Evolutionary conservation across 2,329 filamentous ascomycete species (phyloP).

Genomic region (Plectosphaerella cucumerina): DNA sequence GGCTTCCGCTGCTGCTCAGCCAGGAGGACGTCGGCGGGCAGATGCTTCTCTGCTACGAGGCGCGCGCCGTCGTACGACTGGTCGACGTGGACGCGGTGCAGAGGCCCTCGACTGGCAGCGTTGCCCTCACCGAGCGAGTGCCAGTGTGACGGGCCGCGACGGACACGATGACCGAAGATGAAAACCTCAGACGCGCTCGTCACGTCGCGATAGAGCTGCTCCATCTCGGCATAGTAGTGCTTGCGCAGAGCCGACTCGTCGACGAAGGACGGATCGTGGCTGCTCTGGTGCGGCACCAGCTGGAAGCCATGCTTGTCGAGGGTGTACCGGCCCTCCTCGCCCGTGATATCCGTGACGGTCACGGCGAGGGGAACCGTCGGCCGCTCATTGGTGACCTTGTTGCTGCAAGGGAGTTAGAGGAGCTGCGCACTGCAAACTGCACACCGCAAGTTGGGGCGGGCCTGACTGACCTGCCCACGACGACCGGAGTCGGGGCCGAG

Average conservation of each 20-base stretch:
- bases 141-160: conserved; percentile 38
- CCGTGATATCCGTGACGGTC: conserved; percentile 52
- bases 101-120: conserved; percentile 44
- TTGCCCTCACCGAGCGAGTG: conserved; percentile 60
- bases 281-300: conserved; percentile 43
- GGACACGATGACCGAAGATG: conserved; percentile 22
- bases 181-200: neutral
- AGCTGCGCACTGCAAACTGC: neutral
- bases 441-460: neutral
- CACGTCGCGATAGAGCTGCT: conserved; percentile 13
- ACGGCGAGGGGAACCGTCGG: conserved; percentile 55
- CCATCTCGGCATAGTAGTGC: conserved; percentile 30
- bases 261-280: conserved; percentile 49
- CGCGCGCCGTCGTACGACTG: conserved; percentile 44
- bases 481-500: conserved; percentile 12
- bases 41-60: conserved; percentile 6
- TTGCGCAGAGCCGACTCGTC: conserved; percentile 43
- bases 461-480: conserved; percentile 13
- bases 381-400: conserved; percentile 62
- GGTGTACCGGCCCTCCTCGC: conserved; percentile 63
- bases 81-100: conserved; percentile 46
- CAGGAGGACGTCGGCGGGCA: neutral
- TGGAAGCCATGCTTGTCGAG: conserved; percentile 53
- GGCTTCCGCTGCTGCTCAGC: neutral
- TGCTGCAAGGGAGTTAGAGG: conserved; percentile 5